Evolutionary conservation across 2,329 filamentous ascomycete species (phyloP).

Genomic region (Exophiala sp.): DNA sequence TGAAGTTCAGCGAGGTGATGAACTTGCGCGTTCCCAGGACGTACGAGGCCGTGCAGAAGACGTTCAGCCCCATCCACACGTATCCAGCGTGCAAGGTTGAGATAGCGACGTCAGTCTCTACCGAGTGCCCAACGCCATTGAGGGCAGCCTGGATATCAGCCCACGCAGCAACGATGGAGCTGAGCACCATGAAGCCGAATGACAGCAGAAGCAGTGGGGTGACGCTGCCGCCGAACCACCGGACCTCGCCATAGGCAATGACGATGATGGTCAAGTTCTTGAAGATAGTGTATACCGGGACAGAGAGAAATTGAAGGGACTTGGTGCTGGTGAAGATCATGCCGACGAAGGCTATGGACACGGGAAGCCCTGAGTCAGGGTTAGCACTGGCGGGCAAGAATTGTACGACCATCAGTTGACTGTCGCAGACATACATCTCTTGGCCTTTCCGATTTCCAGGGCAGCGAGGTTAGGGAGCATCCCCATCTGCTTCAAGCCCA

Average conservation of each 20-base stretch:
- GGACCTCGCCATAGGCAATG: conserved; percentile 94
- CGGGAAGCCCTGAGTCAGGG: conserved; percentile 75
- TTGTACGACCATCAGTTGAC: background rate
- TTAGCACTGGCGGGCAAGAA: background rate
- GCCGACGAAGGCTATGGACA: conserved; percentile 89
- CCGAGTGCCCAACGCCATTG: conserved; percentile 46
- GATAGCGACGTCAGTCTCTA: conserved; percentile 63
- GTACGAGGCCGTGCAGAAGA: conserved; percentile 87
- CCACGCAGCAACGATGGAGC: conserved; percentile 93
- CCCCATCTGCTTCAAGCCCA: conserved; percentile 73
- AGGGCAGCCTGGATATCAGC: conserved; percentile 89
- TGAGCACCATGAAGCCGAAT: conserved; percentile 94
- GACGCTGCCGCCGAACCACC: conserved; percentile 95
- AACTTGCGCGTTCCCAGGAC: conserved; percentile 93
- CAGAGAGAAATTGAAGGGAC: conserved; percentile 91
- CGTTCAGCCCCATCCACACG: conserved; percentile 96
- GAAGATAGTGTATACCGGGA: conserved; percentile 99
- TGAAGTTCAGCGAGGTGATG: conserved; percentile 99
- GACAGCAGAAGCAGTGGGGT: conserved; percentile 83
- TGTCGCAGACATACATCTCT: conserved; percentile 68
- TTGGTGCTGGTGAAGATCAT: conserved; percentile 99
- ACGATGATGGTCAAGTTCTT: conserved; percentile 99
- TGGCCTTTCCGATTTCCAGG: conserved; percentile 86
- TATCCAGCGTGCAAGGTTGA: conserved; percentile 93
- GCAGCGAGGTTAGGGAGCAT: conserved; percentile 71